Percentiles rank a stretch among this genome's conserved stretches.
Conservation (phyloP, 2,329 filamentous ascomycete species). For the Fusarium albosuccineum region DNA sequence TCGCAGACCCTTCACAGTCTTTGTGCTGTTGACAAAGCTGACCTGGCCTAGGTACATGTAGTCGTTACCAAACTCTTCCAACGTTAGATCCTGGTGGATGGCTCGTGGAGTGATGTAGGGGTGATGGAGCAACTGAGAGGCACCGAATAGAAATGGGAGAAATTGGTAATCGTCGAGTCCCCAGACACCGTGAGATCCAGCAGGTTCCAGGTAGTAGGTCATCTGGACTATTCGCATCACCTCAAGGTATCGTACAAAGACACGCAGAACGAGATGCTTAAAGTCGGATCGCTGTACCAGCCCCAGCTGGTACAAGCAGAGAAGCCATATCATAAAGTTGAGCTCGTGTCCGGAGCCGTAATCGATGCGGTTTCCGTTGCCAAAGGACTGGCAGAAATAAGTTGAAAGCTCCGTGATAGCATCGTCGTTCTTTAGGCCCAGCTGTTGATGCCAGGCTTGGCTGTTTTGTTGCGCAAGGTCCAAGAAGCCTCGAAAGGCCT, state of each 20-base stretch:
- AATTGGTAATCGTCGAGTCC: constrained; percentile 98
- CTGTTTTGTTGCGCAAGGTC: constrained; percentile 73
- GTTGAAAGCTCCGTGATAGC: constrained; percentile 79
- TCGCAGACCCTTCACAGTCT: constrained; percentile 91
- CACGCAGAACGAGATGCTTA: constrained; percentile 77
- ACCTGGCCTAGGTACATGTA: constrained; percentile 95
- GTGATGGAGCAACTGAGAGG: constrained; percentile 89
- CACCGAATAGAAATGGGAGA: constrained; percentile 93
- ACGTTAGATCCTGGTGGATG: constrained; percentile 88
- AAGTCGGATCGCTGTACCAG: constrained; percentile 77
- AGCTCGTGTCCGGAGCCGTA: constrained; percentile 98
- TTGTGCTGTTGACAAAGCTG: constrained; percentile 93
- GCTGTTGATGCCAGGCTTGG: constrained; percentile 71
- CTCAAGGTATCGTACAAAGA: constrained; percentile 85
- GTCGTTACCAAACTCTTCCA: constrained; percentile 87
- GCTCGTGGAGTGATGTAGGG: constrained; percentile 81
- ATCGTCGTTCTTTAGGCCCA: constrained; percentile 64
- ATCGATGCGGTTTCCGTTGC: constrained; percentile 88
- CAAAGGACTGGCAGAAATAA: constrained; percentile 87
- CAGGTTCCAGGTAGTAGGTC: constrained; percentile 96
- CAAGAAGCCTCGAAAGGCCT: constrained; percentile 86
- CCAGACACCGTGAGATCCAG: constrained; percentile 98
- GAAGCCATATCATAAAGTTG: constrained; percentile 95
- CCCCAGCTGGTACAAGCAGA: constrained; percentile 88
- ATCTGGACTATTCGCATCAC: constrained; percentile 91